Base-by-base conservation (phyloP, 1,284 basidiomycete species). In the Malassezia nana region DNA sequence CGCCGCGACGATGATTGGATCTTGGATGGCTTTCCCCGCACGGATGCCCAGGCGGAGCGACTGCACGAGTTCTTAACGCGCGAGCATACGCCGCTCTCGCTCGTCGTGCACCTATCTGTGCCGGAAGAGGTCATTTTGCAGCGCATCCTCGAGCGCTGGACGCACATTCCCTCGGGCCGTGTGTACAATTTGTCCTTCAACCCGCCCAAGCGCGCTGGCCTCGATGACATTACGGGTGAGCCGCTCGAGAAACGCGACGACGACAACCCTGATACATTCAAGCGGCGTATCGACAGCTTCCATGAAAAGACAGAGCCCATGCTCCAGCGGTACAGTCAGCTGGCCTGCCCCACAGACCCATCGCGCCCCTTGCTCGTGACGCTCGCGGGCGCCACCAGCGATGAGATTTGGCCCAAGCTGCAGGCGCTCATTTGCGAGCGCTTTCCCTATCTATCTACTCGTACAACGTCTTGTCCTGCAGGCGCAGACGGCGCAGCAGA, bases 11-110 rank as follows among this genome's bases (percentile, higher is more conserved):
- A 58, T 81, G 83, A 87, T 70, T 95, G 91, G 91, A 86, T 96
- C 60, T 76, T 98, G 30, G 92, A 99, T 68, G 92, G 92, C 5
- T 98, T 98, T 71, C 92, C 92, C 28, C 83, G 92, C 33, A 99
- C 92, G 2, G 76, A 92, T 2, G 83, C 81, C 15, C 92, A 99
- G 76, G 92, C 88, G 1, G 78, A 84, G 72, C 78, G 92, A 40
- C 79, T 99, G 9, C 87, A 95, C 58, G 46, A 66, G 5, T 72
- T 76, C 39, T 59, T 73, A 3, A 32, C 49, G 1, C 6, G n/a
- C 4, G 40, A 54, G 29, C 15, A 33, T 1, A 57, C 48, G 22
- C 57, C 58, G 12, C 77, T 98, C 52, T 89, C 84, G 60, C 80
- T 96, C 56, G 82, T 96, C 45, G 82, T 94, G 51, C 89, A 94